Evolutionary conservation across 1,284 basidiomycete species (phyloP).

Genomic region (Moesziomyces antarcticus): DNA sequence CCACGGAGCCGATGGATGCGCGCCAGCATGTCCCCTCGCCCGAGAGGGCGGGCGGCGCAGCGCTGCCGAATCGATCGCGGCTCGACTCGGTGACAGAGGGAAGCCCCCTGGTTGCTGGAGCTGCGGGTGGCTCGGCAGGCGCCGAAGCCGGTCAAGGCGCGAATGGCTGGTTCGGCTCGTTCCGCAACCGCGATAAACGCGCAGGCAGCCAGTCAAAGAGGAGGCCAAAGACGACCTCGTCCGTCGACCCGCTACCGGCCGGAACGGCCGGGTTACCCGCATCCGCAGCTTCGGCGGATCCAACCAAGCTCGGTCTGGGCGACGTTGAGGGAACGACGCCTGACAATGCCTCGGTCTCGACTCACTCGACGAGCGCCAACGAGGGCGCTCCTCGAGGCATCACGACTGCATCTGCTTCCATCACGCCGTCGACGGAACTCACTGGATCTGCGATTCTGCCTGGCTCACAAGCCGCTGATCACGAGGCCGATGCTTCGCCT

Average conservation of each 20-base stretch:
- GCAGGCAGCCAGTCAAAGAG: constrained; percentile 40
- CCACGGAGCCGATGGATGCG: constrained; percentile 15
- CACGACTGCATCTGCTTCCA: constrained; percentile 9
- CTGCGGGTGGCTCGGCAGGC: constrained; percentile 10
- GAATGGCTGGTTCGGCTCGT: constrained; percentile 51
- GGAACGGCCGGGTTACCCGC: constrained; percentile 8
- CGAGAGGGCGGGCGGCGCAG: constrained; percentile 22
- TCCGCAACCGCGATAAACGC: constrained; percentile 44
- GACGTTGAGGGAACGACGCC: constrained; percentile 15
- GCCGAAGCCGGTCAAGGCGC: constrained; percentile 18
- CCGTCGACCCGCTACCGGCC: constrained; percentile 15
- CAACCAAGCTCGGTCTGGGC: constrained; percentile 6
- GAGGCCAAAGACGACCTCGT: constrained; percentile 35
- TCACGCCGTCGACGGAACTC: constrained; percentile 25
- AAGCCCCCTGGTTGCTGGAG: constrained; percentile 12
- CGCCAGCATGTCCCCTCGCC: constrained; percentile 27
- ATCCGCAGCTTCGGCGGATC: constrained; percentile 14
- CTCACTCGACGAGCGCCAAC: constrained; percentile 33
- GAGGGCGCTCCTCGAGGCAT: constrained; percentile 23
- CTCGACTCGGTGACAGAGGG: constrained; percentile 38
- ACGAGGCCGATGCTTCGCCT: constrained; percentile 8
- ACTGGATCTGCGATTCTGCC: constrained; percentile 11
- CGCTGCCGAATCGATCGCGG: constrained; percentile 22
- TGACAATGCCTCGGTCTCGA: constrained; percentile 38
- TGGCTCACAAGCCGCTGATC: neutral